phyloP scores from a whole-genome alignment of 352 stramenopile species.

The Pythium plurisporium region DNA sequence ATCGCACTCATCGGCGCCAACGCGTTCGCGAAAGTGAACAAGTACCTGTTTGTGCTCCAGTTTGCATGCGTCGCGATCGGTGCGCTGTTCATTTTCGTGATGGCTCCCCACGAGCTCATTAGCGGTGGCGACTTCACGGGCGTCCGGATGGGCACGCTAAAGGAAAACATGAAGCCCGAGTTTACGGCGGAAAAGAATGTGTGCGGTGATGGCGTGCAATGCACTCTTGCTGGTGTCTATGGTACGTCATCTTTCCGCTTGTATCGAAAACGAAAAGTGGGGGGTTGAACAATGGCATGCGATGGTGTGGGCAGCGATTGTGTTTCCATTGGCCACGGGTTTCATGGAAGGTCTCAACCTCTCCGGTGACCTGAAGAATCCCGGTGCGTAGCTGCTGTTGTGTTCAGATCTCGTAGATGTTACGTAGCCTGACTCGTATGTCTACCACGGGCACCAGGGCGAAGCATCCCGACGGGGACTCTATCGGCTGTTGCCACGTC shows the following conservation, averaged over 20 bases:
- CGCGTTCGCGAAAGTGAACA: conserved; percentile 72
- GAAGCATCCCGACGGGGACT: conserved; percentile 64
- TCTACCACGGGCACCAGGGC: conserved; percentile 15
- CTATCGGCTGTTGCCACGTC: conserved; percentile 56
- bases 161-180: conserved; percentile 43
- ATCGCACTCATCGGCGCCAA: conserved; percentile 67
- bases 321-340: conserved; percentile 78
- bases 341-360: conserved; percentile 84
- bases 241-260: no score
- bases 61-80: conserved; percentile 57
- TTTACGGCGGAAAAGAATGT: conserved; percentile 76
- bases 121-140: conserved; percentile 55
- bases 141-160: conserved; percentile 33
- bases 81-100: conserved; percentile 40
- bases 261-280: no score
- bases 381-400: conserved; percentile 26
- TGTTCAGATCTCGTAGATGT: background rate
- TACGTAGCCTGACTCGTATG: background rate
- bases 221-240: conserved; percentile 44
- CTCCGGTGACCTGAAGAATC: conserved; percentile 71
- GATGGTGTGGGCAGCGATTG: conserved; percentile 32
- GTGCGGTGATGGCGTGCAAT: conserved; percentile 31
- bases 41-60: conserved; percentile 67
- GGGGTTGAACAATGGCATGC: no score
- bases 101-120: conserved; percentile 30